Evolutionary conservation across 2,329 filamentous ascomycete species (phyloP).

Genomic region (Aspergillus sp.): DNA sequence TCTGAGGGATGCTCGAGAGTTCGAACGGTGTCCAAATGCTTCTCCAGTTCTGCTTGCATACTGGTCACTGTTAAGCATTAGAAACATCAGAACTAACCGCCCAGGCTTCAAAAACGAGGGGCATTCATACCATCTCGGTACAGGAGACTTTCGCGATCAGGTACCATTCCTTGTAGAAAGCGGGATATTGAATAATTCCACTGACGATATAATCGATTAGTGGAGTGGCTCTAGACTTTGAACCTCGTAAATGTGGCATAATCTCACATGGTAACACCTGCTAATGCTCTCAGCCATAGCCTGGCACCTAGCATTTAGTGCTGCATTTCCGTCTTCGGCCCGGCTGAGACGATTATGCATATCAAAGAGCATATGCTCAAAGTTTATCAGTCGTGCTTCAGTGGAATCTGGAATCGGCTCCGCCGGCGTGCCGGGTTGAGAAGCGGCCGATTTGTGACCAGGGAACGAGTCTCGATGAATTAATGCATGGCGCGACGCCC

Average conservation of each 20-base stretch:
- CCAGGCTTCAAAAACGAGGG: not conserved
- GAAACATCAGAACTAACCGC: slow-evolving; percentile 19
- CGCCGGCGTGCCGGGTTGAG: slow-evolving; percentile 80
- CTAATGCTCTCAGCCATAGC: slow-evolving; percentile 76
- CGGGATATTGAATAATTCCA: slow-evolving; percentile 84
- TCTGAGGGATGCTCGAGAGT: slow-evolving; percentile 64
- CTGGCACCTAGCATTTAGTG: slow-evolving; percentile 78
- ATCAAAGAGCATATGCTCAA: slow-evolving; percentile 84
- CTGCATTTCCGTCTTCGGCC: slow-evolving; percentile 78
- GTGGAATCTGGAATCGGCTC: slow-evolving; percentile 78
- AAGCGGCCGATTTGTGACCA: slow-evolving; percentile 69
- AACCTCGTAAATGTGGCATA: not conserved
- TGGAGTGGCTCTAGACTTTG: slow-evolving; percentile 4
- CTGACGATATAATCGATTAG: slow-evolving; percentile 37
- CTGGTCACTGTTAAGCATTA: slow-evolving; percentile 45
- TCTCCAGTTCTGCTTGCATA: slow-evolving; percentile 64
- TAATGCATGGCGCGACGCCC: slow-evolving; percentile 87
- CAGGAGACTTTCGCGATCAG: slow-evolving; percentile 71
- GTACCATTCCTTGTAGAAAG: slow-evolving; percentile 70
- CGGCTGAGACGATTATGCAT: slow-evolving; percentile 73
- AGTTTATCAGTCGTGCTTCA: slow-evolving; percentile 69
- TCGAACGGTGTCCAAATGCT: slow-evolving; percentile 60
- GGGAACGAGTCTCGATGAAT: slow-evolving; percentile 90
- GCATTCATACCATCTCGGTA: slow-evolving; percentile 74
- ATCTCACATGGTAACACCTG: slow-evolving; percentile 65